Conservation (phyloP, 78 protist genomes). For the Dictyostelium brefeldianum region DNA sequence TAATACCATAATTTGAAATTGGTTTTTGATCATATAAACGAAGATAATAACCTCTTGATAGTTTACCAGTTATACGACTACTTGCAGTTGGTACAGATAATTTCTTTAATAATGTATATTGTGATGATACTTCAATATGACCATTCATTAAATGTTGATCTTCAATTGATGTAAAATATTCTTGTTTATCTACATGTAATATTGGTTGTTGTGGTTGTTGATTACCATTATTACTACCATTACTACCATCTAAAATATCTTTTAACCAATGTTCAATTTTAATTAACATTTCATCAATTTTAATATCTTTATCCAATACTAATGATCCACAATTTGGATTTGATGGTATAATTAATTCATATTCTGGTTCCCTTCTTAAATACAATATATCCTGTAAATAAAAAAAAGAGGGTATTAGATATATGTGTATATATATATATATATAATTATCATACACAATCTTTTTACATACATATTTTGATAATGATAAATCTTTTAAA, state of each 20-base stretch:
- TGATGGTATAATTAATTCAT: slow-evolving; percentile 47
- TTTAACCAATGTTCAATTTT: slow-evolving; percentile 51
- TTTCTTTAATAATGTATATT: slow-evolving; percentile 46
- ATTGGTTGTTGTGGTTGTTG: not conserved
- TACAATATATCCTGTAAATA: slow-evolving; percentile 48
- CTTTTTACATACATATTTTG: slow-evolving; percentile 32
- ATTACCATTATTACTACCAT: not conserved
- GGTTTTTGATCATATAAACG: slow-evolving; percentile 65
- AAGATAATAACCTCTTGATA: slow-evolving; percentile 62
- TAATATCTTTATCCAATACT: slow-evolving; percentile 65
- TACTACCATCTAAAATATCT: slow-evolving; percentile 1
- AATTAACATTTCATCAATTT: slow-evolving; percentile 39
- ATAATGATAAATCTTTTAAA: slow-evolving; percentile 29
- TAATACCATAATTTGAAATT: slow-evolving; percentile 73
- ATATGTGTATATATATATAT: too few relatives aligned
- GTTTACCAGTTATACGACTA: slow-evolving; percentile 14
- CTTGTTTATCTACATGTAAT: slow-evolving; percentile 19
- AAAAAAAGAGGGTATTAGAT: too few relatives aligned
- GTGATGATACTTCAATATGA: slow-evolving; percentile 10
- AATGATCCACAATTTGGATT: slow-evolving; percentile 36
- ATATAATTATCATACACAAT: too few relatives aligned
- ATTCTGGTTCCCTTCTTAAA: slow-evolving; percentile 75
- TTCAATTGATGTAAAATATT: slow-evolving; percentile 48
- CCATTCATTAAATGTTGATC: slow-evolving; percentile 64
- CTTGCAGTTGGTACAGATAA: slow-evolving; percentile 41